Evolutionary conservation across 345 rosid genomes (phyloP).

Genomic region (Syzygium oleosum): DNA sequence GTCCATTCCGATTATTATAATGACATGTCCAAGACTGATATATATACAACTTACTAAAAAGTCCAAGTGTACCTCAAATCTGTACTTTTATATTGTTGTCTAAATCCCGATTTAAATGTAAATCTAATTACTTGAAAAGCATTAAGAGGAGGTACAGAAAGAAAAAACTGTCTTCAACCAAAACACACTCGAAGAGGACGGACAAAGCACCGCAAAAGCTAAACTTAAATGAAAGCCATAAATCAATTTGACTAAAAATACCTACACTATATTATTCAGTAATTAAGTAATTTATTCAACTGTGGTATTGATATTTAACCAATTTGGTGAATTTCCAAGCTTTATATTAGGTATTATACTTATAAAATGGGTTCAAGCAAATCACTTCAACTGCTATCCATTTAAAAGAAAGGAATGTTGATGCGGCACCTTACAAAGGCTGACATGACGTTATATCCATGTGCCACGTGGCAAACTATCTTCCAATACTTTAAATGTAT

Average conservation of each 20-base stretch:
- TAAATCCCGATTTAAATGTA: background rate
- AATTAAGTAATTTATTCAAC: background rate
- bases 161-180: background rate
- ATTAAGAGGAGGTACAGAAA: background rate
- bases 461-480: background rate
- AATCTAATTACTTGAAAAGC: background rate
- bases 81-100: background rate
- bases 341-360: background rate
- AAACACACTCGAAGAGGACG: background rate
- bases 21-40: background rate
- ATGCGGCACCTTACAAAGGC: background rate
- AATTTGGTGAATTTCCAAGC: background rate
- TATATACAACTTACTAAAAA: background rate
- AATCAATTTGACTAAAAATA: background rate
- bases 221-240: background rate
- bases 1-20: background rate
- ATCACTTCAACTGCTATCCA: background rate
- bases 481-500: background rate
- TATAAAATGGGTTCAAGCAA: background rate
- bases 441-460: background rate
- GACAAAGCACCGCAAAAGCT: background rate
- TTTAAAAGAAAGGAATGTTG: background rate
- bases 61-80: background rate
- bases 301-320: background rate
- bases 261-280: background rate